These are phyloP conservation scores for Trichoderma breve DNA, from an alignment of 2,329 filamentous ascomycete genomes.

Conservation along the genomic window DNA sequence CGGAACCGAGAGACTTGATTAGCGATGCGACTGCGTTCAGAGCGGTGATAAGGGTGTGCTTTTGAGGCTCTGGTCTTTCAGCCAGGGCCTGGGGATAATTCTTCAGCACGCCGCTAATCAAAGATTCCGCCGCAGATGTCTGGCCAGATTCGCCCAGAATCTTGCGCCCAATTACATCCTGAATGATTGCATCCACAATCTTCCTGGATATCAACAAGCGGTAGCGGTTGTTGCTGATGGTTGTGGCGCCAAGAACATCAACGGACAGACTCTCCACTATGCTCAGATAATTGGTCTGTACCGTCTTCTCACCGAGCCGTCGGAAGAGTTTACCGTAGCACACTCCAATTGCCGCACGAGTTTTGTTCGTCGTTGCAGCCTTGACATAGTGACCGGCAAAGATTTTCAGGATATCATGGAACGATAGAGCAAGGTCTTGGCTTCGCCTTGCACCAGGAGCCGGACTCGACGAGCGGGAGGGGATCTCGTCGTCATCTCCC, in stretches of 20 bases:
- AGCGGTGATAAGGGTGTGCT: conserved; percentile 76
- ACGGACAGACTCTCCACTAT: conserved; percentile 79
- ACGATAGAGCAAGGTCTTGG: conserved; percentile 68
- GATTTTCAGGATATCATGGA: conserved; percentile 75
- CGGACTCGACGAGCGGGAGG: conserved; percentile 68
- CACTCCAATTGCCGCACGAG: conserved; percentile 77
- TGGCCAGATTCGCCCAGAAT: conserved; percentile 90
- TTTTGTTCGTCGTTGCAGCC: conserved; percentile 73
- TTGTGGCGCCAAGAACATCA: conserved; percentile 74
- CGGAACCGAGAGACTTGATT: conserved; percentile 77
- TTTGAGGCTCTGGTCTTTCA: conserved; percentile 83
- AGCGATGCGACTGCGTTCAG: conserved; percentile 78
- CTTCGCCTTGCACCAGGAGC: conserved; percentile 66
- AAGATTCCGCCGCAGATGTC: conserved; percentile 71
- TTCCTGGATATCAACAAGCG: conserved; percentile 80
- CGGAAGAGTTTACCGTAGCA: conserved; percentile 83
- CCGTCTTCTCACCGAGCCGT: conserved; percentile 74
- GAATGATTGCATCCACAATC: conserved; percentile 79
- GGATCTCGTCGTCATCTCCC: conserved; percentile 72
- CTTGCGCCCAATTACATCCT: conserved; percentile 75
- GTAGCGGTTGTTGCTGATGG: conserved; percentile 80
- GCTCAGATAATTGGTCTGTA: conserved; percentile 77
- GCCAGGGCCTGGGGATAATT: conserved; percentile 90
- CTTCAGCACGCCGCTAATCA: conserved; percentile 87
- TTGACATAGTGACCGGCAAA: conserved; percentile 79